Evolutionary conservation across 106 monocot species (phyloP).

Genomic region (Dioscorea dumetorum): DNA sequence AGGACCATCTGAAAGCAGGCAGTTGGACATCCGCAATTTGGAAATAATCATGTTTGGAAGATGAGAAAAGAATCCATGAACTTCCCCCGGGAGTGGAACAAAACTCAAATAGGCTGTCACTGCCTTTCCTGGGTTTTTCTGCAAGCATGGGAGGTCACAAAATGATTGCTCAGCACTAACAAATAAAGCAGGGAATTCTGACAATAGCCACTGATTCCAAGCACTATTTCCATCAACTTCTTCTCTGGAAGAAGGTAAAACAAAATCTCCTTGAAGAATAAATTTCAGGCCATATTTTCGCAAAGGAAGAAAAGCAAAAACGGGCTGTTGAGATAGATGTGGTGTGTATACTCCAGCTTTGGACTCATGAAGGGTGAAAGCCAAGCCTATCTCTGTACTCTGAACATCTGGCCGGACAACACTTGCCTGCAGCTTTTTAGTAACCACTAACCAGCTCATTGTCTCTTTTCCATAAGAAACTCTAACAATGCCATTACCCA

Average conservation of each 20-base stretch:
- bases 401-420: constrained; percentile 60
- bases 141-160: constrained; percentile 72
- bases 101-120: constrained; percentile 85
- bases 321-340: constrained; percentile 68
- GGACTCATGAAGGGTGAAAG: constrained; percentile 77
- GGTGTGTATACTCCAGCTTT: constrained; percentile 58
- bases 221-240: constrained; percentile 95
- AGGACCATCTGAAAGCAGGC: constrained; percentile 72
- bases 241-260: constrained; percentile 96
- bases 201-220: constrained; percentile 98
- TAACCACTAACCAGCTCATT: constrained; percentile 89
- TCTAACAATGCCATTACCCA: constrained; percentile 74
- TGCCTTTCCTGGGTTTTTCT: constrained; percentile 67
- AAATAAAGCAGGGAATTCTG: constrained; percentile 83
- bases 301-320: constrained; percentile 96
- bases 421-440: constrained; percentile 42
- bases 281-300: constrained; percentile 94
- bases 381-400: constrained; percentile 82
- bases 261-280: constrained; percentile 98
- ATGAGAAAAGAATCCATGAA: constrained; percentile 86
- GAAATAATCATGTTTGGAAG: constrained; percentile 92
- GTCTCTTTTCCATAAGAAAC: constrained; percentile 74
- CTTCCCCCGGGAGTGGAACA: constrained; percentile 81
- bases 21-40: constrained; percentile 62
- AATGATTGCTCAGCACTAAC: constrained; percentile 65